Evolutionary conservation across 345 rosid genomes (phyloP).

Genomic region (Nephelium lappaceum): DNA sequence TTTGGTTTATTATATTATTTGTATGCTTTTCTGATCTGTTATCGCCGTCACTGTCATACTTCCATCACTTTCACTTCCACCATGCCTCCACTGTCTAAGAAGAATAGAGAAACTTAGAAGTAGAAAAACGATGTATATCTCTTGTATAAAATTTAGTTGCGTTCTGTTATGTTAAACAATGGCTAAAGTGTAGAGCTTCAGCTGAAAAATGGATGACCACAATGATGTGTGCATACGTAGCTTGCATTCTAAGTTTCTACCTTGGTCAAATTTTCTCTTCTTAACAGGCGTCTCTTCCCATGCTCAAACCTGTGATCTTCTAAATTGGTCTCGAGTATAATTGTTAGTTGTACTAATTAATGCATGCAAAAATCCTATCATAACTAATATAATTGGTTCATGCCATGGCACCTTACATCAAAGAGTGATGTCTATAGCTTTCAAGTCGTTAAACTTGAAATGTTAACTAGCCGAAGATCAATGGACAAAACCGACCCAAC

Average conservation of each 20-base stretch:
- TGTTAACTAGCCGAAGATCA: conserved; percentile 48
- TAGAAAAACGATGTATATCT: background rate
- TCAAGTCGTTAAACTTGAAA: conserved; percentile 45
- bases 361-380: background rate
- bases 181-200: too few species aligned
- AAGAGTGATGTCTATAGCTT: conserved; percentile 49
- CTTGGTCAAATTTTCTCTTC: too few species aligned
- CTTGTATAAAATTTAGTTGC: background rate
- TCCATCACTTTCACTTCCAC: background rate
- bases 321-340: background rate
- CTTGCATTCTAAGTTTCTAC: too few species aligned
- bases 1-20: background rate
- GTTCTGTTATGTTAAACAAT: background rate
- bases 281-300: too few species aligned
- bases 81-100: background rate
- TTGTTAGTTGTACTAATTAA: background rate
- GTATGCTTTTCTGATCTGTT: background rate
- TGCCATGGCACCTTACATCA: conserved; percentile 45
- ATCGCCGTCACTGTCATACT: background rate
- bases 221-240: too few species aligned
- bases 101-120: background rate
- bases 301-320: too few species aligned
- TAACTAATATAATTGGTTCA: background rate
- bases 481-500: conserved; percentile 33
- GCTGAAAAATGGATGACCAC: too few species aligned